These are phyloP conservation scores for Esteya vermicola DNA, from an alignment of 2,329 filamentous ascomycete species.

Conservation along the genomic window DNA sequence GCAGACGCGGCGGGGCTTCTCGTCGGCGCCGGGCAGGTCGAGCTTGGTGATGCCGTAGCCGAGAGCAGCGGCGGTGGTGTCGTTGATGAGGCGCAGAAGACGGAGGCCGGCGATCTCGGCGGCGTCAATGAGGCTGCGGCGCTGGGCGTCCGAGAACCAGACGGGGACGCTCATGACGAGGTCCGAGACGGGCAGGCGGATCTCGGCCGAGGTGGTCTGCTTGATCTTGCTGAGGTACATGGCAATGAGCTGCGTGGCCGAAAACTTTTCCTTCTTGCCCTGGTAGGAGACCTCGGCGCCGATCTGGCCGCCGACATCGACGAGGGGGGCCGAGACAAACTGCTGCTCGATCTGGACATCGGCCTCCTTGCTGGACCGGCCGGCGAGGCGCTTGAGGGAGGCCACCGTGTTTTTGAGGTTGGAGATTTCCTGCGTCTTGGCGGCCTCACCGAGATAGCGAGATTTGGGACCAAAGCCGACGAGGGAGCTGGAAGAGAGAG, in stretches of 20 bases:
- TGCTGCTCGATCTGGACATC: conserved; percentile 89
- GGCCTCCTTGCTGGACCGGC: conserved; percentile 74
- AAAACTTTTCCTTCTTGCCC: conserved; percentile 90
- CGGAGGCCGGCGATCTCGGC: conserved; percentile 89
- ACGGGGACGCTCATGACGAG: conserved; percentile 87
- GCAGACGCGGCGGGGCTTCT: conserved; percentile 79
- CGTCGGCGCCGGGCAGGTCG: conserved; percentile 75
- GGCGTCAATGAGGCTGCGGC: conserved; percentile 77
- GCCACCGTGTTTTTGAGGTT: conserved; percentile 98
- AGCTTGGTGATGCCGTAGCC: conserved; percentile 97
- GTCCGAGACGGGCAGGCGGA: conserved; percentile 83
- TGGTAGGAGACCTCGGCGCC: conserved; percentile 88
- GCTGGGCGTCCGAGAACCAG: conserved; percentile 95
- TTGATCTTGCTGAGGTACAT: conserved; percentile 96
- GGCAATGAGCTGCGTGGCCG: conserved; percentile 81
- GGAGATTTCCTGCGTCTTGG: conserved; percentile 97
- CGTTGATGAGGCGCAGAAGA: conserved; percentile 88
- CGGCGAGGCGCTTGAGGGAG: conserved; percentile 83
- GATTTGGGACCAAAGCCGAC: conserved; percentile 91
- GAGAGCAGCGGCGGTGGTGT: conserved; percentile 89
- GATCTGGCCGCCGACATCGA: conserved; percentile 87
- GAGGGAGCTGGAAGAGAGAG: conserved; percentile 54
- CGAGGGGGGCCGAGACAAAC: conserved; percentile 71
- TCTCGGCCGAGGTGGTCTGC: conserved; percentile 70
- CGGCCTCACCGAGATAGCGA: conserved; percentile 86